Evolutionary conservation across 371 early-diverging fungal species (phyloP).

Genomic region (Batkoa obscura): DNA sequence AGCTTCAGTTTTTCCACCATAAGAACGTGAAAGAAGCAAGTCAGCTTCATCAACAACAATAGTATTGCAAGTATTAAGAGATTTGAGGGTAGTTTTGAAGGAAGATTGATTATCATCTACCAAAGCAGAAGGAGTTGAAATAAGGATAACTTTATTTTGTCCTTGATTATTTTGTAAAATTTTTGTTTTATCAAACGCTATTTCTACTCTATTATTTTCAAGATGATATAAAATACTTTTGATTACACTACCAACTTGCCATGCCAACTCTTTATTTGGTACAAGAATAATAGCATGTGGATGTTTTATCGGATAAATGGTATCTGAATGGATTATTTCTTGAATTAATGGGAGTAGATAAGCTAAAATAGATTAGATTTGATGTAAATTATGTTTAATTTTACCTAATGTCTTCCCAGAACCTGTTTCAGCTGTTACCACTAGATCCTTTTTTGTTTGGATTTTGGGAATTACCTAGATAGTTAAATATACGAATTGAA

Average conservation of each 20-base stretch:
- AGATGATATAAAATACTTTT: not conserved
- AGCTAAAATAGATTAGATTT: too few species aligned
- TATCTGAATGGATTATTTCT: not conserved
- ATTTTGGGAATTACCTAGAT: too few species aligned
- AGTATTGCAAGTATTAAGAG: not conserved
- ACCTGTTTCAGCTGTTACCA: conserved; percentile 6
- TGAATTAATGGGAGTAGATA: not conserved
- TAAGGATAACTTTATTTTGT: not conserved
- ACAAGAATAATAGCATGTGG: not conserved
- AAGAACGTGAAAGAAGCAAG: not conserved
- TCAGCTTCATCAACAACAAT: not conserved
- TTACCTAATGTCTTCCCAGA: conserved; percentile 6
- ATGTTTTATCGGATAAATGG: not conserved
- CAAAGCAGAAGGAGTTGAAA: not conserved
- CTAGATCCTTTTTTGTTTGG: too few species aligned
- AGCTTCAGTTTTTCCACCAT: not conserved
- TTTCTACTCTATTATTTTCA: not conserved
- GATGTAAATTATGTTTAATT: too few species aligned
- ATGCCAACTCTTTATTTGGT: not conserved
- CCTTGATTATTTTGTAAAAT: not conserved
- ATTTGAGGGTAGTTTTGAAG: not conserved
- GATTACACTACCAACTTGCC: not conserved
- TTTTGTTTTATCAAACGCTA: not conserved
- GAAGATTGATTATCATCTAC: not conserved
- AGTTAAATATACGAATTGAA: too few species aligned